Evolutionary conservation across 495 filamentous ascomycete species (phyloP), one percentile per base, ranked within the genome.

Genomic region (Penicillium paradoxum): DNA sequence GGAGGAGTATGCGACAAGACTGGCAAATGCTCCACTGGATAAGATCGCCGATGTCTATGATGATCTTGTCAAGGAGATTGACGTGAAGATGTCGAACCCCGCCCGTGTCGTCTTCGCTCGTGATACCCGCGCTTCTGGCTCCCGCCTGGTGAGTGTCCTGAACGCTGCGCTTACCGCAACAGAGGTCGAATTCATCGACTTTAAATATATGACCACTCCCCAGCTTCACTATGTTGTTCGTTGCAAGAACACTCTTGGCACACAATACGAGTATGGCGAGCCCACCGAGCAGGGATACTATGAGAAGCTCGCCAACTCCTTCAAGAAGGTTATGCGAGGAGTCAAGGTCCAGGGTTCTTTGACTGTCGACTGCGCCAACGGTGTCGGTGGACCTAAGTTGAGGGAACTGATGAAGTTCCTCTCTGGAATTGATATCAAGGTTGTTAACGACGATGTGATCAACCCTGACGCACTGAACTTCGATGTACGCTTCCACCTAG

Each of bases 151-250:
- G 17, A 73, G 78, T 15, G 84, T 90, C 48, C 81, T 97, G 32
- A 78, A 80, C 36, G 85, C 88, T 62, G 89, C 86, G 9, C 76
- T 97, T 42, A 83, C 84, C 24, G 88, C 87, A 29, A 83, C 85
- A 43, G 81, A 83, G 32, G 81, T 87, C 36, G 82, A 88, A 48
- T 84, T 80, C 59, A 78, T 79, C 58, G 91, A 98, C 72, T 87
- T 83, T 70, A 91, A 91, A 67, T 80, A 87, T 60, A 78, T 96
- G 54, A 97, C 93, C 15, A 98, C 93, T 1, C 93, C 93, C 10
- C 93, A 97, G 70, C 82, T 98, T 25, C 93, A 98, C 72, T 97
- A 98, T 69, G 75, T 97, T 39, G 91, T 93, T 29, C 90, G 93
- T 41, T 95, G 92, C 71, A 83, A 90, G 64, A 98, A 98, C 68